Evolutionary conservation across 306 rosid species (phyloP), one percentile per base, ranked within the genome.

Genomic region (Ammopiptanthus mongolicus): DNA sequence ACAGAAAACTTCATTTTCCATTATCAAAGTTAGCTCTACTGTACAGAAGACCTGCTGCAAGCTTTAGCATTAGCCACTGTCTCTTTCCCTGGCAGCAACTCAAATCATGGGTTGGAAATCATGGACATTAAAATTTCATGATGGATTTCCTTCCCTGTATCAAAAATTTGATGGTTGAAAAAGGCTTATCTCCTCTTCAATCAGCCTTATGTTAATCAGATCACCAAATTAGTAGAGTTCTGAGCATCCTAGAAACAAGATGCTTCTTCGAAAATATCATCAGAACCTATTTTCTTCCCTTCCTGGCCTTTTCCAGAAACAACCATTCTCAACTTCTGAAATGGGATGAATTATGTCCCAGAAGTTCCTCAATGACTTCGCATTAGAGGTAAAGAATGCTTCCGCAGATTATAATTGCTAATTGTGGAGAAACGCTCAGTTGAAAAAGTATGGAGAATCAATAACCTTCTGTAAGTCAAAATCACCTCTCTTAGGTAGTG

Each of bases 361-460:
- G 67, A 74, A 44, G 67, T 64, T 62, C 19, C 23, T 28, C 23
- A 55, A 69, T 23, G 65, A 25, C 57, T 79, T 60, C 15, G 65
- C 77, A 60, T 41, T 66, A 1, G 28, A 44, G 47, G 58, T 47
- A 36, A 72, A 5, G 74, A 65, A 64, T 46, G 53, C 62, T 44
- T 84, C 58, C 5, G n/a, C 55, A 12, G 53, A 47, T 57, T 17
- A 73, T 25, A 17, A 21, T 14, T 65, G 62, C 51, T 28, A 34
- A 63, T 36, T 42, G 51, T 5, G 46, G n/a, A 55, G 41, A 21
- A 50, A 73, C 55, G 34, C 61, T 88, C 83, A 90, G 87, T 90
- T 92, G 89, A 92, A 92, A 72, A 92, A 88, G 87, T 92, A 90
- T 0, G 90, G 97, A 41, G 96, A 90, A 50, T 85, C 71, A 9